Percentiles rank a stretch among this genome's conserved stretches.
These are phyloP conservation scores for Neurospora pannonica DNA, from an alignment of 495 filamentous ascomycete species.

Conservation along the genomic window DNA sequence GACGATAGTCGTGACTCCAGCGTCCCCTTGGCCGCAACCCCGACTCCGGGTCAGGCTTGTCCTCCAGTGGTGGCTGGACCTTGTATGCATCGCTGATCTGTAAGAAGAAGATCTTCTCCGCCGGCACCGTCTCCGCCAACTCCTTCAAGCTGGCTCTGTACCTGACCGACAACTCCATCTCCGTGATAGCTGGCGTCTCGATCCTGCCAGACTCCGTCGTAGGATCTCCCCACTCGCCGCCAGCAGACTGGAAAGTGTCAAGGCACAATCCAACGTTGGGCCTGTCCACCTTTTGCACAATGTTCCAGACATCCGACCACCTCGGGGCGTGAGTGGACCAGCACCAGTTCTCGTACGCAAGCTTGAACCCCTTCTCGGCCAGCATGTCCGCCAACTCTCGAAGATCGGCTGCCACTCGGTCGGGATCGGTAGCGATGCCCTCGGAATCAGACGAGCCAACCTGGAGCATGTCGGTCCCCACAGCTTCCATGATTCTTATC, in stretches of 20 bases:
- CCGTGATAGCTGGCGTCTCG: constrained; percentile 5
- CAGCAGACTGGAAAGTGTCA: constrained; percentile 74
- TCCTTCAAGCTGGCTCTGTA: constrained; percentile 47
- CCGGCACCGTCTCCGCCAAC: constrained; percentile 46
- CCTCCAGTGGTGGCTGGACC: constrained; percentile 41
- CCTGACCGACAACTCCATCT: constrained; percentile 32
- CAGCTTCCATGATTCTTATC: constrained; percentile 63
- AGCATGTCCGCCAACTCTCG: constrained; percentile 55
- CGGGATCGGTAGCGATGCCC: constrained; percentile 39
- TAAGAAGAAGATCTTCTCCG: constrained; percentile 65
- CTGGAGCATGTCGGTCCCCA: constrained; percentile 67
- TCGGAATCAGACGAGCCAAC: constrained; percentile 63
- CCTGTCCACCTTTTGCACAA: constrained; percentile 50
- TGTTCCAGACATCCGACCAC: constrained; percentile 61
- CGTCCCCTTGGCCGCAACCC: constrained; percentile 49
- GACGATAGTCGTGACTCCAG: constrained; percentile 67
- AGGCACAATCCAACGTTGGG: constrained; percentile 68
- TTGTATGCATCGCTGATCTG: constrained; percentile 77
- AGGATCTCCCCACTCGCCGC: constrained; percentile 69
- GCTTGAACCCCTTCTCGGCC: constrained; percentile 40
- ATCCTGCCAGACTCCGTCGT: constrained; percentile 54
- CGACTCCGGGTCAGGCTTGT: constrained; percentile 21
- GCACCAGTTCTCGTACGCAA: constrained; percentile 83
- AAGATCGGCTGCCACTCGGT: constrained; percentile 51
- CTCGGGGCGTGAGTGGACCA: constrained; percentile 64